Evolutionary conservation across 352 stramenopile species (phyloP).

Genomic region (Pilasporangium apinafurcum): DNA sequence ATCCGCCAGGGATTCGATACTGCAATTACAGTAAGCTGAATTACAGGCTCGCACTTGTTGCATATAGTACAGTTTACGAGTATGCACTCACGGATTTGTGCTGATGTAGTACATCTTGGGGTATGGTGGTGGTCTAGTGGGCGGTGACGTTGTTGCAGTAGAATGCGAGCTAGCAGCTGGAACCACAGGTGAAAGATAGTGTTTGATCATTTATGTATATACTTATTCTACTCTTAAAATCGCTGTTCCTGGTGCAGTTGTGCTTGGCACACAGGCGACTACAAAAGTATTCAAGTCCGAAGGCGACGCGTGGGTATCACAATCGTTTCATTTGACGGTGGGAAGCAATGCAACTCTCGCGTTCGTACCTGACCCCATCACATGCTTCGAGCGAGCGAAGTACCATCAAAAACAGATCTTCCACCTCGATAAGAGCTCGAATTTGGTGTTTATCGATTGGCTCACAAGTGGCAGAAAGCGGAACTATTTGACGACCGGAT

Average conservation of each 20-base stretch:
- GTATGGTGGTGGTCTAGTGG: conserved; percentile 77
- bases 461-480: conserved; percentile 80
- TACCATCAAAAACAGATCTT: conserved; percentile 70
- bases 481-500: conserved; percentile 62
- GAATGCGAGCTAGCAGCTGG: conserved; percentile 34
- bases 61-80: no score
- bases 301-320: conserved; percentile 30
- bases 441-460: conserved; percentile 81
- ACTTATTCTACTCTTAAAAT: conserved; percentile 3
- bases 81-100: background rate
- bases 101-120: conserved; percentile 67
- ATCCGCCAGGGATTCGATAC: conserved; percentile 62
- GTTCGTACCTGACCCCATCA: conserved; percentile 74
- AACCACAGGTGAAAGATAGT: conserved; percentile 61
- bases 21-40: conserved; percentile 54
- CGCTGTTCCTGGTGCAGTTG: conserved; percentile 21
- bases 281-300: conserved; percentile 86
- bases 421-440: conserved; percentile 32
- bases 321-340: conserved; percentile 50
- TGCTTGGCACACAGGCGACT: conserved; percentile 74
- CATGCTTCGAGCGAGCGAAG: conserved; percentile 67
- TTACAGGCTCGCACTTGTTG: background rate
- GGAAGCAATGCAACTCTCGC: conserved; percentile 49
- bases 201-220: conserved; percentile 1
- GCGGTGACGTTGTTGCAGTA: conserved; percentile 63